Conservation (phyloP, 495 filamentous ascomycete species). For the Aspergillus funiculosus region DNA sequence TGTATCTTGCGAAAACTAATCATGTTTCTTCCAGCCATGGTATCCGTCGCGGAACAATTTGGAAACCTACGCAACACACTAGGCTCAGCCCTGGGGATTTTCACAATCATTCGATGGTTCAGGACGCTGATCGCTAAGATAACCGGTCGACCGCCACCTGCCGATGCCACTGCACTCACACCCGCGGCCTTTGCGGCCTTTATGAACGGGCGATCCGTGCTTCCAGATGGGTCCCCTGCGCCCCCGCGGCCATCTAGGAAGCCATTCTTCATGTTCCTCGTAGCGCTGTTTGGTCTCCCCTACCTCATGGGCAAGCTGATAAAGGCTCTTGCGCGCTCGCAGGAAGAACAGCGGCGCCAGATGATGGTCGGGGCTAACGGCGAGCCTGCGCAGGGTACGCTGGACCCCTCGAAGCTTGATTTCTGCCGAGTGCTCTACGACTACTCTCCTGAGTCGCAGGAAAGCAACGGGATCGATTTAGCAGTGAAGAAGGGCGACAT, state of each 20-base stretch:
- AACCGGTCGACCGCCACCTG: slow-evolving; percentile 88
- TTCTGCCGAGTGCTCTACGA: slow-evolving; percentile 95
- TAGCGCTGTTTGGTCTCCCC: slow-evolving; percentile 89
- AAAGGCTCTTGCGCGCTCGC: slow-evolving; percentile 69
- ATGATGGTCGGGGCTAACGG: slow-evolving; percentile 48
- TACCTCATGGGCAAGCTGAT: slow-evolving; percentile 96
- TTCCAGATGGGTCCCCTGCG: slow-evolving; percentile 51
- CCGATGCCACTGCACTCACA: slow-evolving; percentile 76
- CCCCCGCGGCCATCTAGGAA: slow-evolving; percentile 78
- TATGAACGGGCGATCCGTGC: slow-evolving; percentile 47
- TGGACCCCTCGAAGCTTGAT: slow-evolving; percentile 85
- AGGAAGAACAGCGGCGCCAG: slow-evolving; percentile 67
- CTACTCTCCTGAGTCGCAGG: slow-evolving; percentile 70
- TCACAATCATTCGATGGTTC: slow-evolving; percentile 91
- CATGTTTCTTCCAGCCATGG: too few species aligned
- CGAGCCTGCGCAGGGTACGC: slow-evolving; percentile 37
- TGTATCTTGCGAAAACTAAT: too few species aligned
- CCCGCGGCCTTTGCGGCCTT: slow-evolving; percentile 87
- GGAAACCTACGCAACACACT: slow-evolving; percentile 89
- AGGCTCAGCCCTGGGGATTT: slow-evolving; percentile 90
- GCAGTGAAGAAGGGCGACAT: slow-evolving; percentile 92
- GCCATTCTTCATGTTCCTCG: slow-evolving; percentile 90
- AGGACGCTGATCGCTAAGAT: slow-evolving; percentile 85
- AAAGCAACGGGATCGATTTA: slow-evolving; percentile 71
- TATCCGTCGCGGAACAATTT: slow-evolving; percentile 96